Evolutionary conservation across 1,139 yeast genomes (phyloP).

Genomic region (Saccharomyces uvarum): DNA sequence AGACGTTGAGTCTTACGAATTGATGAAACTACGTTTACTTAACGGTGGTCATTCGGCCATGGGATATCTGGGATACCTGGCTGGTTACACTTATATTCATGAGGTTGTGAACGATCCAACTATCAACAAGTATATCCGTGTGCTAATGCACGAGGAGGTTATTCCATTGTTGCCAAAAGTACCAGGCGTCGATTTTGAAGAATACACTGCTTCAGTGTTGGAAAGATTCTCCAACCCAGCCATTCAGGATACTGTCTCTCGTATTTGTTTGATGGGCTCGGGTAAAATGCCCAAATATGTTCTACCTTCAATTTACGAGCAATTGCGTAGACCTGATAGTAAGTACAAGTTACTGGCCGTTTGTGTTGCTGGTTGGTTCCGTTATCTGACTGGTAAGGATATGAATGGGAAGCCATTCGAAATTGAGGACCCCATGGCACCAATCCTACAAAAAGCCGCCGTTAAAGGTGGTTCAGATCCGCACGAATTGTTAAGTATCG

Average conservation of each 20-base stretch:
- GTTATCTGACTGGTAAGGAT: conserved; percentile 8
- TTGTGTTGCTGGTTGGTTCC: conserved; percentile 10
- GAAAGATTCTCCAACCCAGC: conserved; percentile 9
- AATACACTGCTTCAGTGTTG: conserved; percentile 7
- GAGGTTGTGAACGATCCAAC: conserved; percentile 7
- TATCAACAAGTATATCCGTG: conserved; percentile 1
- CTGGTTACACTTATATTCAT: conserved; percentile 7
- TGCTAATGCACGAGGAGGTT: background rate
- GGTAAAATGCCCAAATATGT: conserved; percentile 3
- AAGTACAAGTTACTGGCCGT: background rate
- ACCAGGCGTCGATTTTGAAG: conserved; percentile 5
- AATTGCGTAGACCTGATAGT: background rate
- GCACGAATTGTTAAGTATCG: conserved; percentile 5
- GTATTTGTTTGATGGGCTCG: conserved; percentile 11
- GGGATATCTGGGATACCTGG: conserved; percentile 8
- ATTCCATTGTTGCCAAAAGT: background rate
- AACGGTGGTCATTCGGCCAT: conserved; percentile 8
- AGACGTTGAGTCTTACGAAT: conserved; percentile 3
- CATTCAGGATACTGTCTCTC: conserved; percentile 7
- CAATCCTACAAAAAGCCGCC: conserved; percentile 6
- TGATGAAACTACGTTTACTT: conserved; percentile 7
- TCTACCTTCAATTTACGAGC: background rate
- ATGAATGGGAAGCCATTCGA: conserved; percentile 23
- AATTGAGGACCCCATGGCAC: conserved; percentile 21
- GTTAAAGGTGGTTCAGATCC: conserved; percentile 12